Evolutionary conservation across 345 rosid genomes (phyloP), one percentile per base, ranked within the genome.

Genomic region (Alliaria petiolata): DNA sequence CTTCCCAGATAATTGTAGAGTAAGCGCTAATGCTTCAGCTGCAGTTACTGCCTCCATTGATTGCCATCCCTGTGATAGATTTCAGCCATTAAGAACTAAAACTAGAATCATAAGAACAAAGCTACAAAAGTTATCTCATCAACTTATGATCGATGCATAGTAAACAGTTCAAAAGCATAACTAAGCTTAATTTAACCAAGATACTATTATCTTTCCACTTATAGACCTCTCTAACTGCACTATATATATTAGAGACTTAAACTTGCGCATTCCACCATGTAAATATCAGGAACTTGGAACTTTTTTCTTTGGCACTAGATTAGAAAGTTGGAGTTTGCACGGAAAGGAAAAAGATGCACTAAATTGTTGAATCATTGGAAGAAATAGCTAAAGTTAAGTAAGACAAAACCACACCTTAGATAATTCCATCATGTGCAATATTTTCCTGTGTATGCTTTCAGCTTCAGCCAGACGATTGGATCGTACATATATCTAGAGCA

Each of bases 11-110:
- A 88, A 74, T 64, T 76, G 89, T 39, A 88, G 76, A 62, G 88
- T 85, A 70, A 85, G 53, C 45, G 87, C 92, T 65, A 93, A 80
- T 58, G 79, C 81, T 88, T 93, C 97, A 72, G 93, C 92, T 71
- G 91, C 87, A 68, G 76, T 68, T 70, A 90, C 76, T 14, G 95
- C 87, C 63, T 93, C 98, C 88, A 93, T 71, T 54, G 96, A 86
- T 47, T 77, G 70, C 97, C 93, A 87, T 65, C 97, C 97, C 98
- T 89, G 72, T 62, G 40, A 45, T 14, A 76, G 17, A 80, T 68
- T 33, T 40, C 22, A 49, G 47, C n/a, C 38, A 70, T 17, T 45
- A 14, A 40, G 30, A 45, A 36, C 17, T 57, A 33, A 44, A 35
- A 46, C 15, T 50, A 40, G 1, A 30, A 38, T 16, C 20, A 7